Evolutionary conservation across 345 rosid genomes (phyloP).

Genomic region (Melaleuca quinquenervia): DNA sequence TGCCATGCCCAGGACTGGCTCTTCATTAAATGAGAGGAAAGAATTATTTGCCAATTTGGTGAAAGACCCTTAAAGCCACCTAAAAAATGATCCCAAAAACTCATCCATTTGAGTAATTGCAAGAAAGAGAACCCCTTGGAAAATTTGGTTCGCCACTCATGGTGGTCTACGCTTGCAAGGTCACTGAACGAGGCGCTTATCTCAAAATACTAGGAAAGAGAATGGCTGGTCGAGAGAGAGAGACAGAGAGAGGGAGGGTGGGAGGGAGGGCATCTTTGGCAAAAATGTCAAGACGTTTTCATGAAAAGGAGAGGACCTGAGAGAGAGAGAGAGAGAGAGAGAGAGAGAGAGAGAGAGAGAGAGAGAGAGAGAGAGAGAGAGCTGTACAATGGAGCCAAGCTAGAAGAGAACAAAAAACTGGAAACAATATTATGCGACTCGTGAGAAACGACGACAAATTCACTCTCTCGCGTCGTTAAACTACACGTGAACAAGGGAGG

Average conservation of each 20-base stretch:
- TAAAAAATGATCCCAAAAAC: neutral
- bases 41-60: constrained; percentile 11
- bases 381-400: neutral
- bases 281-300: constrained; percentile 1
- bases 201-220: neutral
- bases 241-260: neutral
- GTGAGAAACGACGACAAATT: constrained; percentile 24
- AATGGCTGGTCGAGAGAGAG: neutral
- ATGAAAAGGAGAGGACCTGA: constrained; percentile 1
- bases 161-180: neutral
- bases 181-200: neutral
- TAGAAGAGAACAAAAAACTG: neutral
- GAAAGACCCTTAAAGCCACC: constrained; percentile 13
- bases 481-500: constrained; percentile 27
- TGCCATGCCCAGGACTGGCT: neutral
- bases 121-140: neutral
- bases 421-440: constrained; percentile 14
- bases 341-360: too few relatives aligned
- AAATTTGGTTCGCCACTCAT: neutral
- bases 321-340: neutral
- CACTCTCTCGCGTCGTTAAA: constrained; percentile 1
- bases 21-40: constrained; percentile 1
- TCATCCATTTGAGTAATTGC: neutral
- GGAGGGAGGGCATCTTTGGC: neutral
- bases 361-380: neutral